Conservation (phyloP, 2,329 filamentous ascomycete species). For the Colletotrichum incanum region DNA sequence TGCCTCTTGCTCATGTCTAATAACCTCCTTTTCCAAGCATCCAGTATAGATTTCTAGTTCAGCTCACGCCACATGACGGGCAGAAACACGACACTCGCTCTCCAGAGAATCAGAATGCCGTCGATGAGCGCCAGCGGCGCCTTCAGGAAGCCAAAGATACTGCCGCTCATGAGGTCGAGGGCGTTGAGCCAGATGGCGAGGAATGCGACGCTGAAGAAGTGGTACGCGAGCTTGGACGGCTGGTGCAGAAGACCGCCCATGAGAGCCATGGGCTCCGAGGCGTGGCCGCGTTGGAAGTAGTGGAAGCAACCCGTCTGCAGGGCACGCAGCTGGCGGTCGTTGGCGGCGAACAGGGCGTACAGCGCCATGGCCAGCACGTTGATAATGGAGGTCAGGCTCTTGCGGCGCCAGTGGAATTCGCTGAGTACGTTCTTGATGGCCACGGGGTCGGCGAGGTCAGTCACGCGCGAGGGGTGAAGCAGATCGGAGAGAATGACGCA, state of each 20-base stretch:
- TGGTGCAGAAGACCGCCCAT: conserved; percentile 85
- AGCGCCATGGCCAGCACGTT: conserved; percentile 98
- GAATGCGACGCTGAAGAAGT: conserved; percentile 96
- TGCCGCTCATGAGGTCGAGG: conserved; percentile 56
- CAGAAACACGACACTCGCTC: conserved; percentile 85
- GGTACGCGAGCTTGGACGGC: conserved; percentile 85
- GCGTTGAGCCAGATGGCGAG: conserved; percentile 82
- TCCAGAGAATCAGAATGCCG: conserved; percentile 81
- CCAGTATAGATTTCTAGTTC: conserved; percentile 36
- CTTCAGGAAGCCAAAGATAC: conserved; percentile 68
- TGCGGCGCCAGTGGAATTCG: conserved; percentile 89
- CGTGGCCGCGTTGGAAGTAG: conserved; percentile 86
- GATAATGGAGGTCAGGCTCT: conserved; percentile 87
- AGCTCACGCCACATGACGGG: conserved; percentile 84
- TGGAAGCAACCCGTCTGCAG: conserved; percentile 92
- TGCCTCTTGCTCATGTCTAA: conserved; percentile 31
- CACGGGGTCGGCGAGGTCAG: conserved; percentile 76
- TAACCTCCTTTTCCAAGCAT: conserved; percentile 17
- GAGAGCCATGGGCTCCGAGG: conserved; percentile 85
- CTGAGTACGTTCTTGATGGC: conserved; percentile 79
- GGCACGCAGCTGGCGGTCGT: conserved; percentile 82
- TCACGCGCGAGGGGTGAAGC: conserved; percentile 78
- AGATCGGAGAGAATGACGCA: conserved; percentile 83
- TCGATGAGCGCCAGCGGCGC: conserved; percentile 77
- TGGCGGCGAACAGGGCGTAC: conserved; percentile 91